Evolutionary conservation across 192 early-diverging fungal species (phyloP), one percentile per base, ranked within the genome.

Genomic region (Linnemannia hyalina): DNA sequence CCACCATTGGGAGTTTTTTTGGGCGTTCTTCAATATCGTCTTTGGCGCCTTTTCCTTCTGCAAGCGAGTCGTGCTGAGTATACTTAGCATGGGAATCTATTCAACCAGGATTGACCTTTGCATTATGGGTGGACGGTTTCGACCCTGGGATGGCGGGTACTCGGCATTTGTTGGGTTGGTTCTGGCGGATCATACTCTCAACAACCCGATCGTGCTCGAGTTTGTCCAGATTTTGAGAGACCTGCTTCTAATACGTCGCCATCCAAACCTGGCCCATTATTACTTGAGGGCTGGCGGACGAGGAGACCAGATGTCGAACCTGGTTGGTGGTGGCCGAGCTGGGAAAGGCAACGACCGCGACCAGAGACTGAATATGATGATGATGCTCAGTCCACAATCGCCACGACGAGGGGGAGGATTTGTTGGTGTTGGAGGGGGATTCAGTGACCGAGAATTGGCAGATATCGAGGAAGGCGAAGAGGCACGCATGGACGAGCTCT

Each of bases 11-110:
- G 84, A 86, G 36, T 86, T 86, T 60, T 86, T 78, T 60, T 86
- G 84, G 84, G 84, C 84, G 40, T 86, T 86, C 42, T 86, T 86
- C 76, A 86, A 86, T 26, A 86, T 86, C 22, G 84, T 86, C 68
- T 86, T 86, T 81, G 84, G 84, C 1, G 84, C 84, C 18, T 86
- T 86, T 23, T 73, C 79, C 26, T 86, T 86, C 84, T 86, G 38
- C 46, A 86, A 86, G 29, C 70, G 84, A 3, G 81, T 86, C 35
- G 40, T 75, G 4, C 41, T 86, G 13, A 74, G 68, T 11, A 76
- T 86, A 9, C 52, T 86, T 26, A 77, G 75, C 29, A 77, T 81
- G 75, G 75, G 75, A 0, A 74, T 86, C 20, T 86, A 86, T 40
- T 80, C 78, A 0, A 86, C 84, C 6, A 35, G 84, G 52, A 78